Evolutionary conservation across 1,284 basidiomycete genomes (phyloP), one percentile per base, ranked within the genome.

Genomic region (Fistulina hepatica): DNA sequence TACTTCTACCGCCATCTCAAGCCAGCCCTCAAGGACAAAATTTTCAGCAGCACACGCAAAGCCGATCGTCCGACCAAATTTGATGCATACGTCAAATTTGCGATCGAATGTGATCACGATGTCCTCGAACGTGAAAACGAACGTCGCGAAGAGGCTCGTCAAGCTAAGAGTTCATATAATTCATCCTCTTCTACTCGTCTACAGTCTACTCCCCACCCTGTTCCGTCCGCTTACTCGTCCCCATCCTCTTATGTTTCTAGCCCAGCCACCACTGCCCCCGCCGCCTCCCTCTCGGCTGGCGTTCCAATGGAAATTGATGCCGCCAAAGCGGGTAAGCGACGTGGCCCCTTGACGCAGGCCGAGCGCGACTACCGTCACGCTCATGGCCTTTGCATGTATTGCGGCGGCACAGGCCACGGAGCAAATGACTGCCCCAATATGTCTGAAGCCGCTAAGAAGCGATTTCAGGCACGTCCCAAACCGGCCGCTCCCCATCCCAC

Each of bases 251-350:
- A 9, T 25, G 9, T 9, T n/a, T 9, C 24, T n/a, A 9, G n/a
- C 9, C 9, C 39, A 15, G 3, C 34, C 20, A 33, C 34, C 17
- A 21, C 31, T 32, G 5, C 40, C n/a, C 24, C 41, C 6, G 26
- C 41, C n/a, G 9, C 9, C 6, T 21, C 22, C n/a, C 27, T 37
- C 7, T 26, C 41, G 15, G 30, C 37, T 25, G 41, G 38, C 21
- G 37, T 33, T 13, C 41, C 41, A n/a, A 42, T 42, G 41, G 41
- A 42, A 24, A 37, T 42, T 20, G 41, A 42, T 21, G 37, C 41
- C 22, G n/a, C 24, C 24, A 25, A 25, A 25, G n/a, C 24, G 24
- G 24, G 24, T n/a, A 9, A 9, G n/a, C 9, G 24, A 9, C 37
- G 35, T 39, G 15, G 3, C 15, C 41, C 37, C 11, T 37, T 42